Evolutionary conservation across 225 moss, liverwort and hornwort species (phyloP).

Genomic region (Rhytidiadelphus loreus): DNA sequence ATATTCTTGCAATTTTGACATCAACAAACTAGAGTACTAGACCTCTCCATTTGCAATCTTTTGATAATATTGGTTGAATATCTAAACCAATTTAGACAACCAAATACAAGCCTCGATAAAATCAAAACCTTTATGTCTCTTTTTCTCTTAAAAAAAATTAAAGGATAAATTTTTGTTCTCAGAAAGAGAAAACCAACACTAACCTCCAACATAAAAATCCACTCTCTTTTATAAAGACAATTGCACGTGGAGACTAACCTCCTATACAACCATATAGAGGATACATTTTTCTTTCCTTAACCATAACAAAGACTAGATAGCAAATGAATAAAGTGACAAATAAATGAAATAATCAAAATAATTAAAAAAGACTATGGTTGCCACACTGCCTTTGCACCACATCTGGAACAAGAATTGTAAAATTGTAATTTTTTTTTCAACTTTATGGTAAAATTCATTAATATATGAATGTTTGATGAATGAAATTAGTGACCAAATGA

Average conservation of each 20-base stretch:
- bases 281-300: neutral
- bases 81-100: too few relatives aligned
- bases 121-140: neutral
- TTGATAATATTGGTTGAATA: too few relatives aligned
- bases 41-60: too few relatives aligned
- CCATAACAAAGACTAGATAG: rapidly evolving
- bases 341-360: neutral
- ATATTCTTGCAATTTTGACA: too few relatives aligned
- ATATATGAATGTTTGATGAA: neutral
- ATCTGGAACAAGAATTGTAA: neutral
- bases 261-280: rapidly evolving
- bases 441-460: neutral
- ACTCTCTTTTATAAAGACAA: neutral
- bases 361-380: neutral
- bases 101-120: too few relatives aligned
- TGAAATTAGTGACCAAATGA: neutral
- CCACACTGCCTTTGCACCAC: rapidly evolving
- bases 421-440: neutral
- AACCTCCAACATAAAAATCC: neutral
- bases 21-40: too few relatives aligned
- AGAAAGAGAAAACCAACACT: neutral
- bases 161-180: too few relatives aligned
- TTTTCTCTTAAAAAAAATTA: too few relatives aligned
- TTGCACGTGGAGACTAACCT: neutral
- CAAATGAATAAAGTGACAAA: neutral